Evolutionary conservation across 2,329 filamentous ascomycete species (phyloP).

Genomic region (Lecanoromycetidae sp.): DNA sequence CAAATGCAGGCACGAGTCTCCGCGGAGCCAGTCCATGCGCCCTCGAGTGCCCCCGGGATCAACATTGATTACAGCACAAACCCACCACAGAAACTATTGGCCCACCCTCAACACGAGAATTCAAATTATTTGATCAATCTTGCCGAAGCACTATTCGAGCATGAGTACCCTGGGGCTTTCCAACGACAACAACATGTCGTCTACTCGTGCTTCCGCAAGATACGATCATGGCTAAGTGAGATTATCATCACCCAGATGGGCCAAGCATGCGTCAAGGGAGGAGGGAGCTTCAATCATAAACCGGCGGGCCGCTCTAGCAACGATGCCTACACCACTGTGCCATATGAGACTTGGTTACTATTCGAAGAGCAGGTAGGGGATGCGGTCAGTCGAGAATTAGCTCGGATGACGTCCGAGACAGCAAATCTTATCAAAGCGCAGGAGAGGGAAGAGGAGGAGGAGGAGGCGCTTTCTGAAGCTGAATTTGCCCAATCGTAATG

Average conservation of each 20-base stretch:
- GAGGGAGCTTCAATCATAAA: background rate
- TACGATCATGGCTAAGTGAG: slow-evolving; percentile 1
- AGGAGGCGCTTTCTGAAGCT: too few species aligned
- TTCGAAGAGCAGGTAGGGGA: too few species aligned
- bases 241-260: background rate
- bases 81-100: background rate
- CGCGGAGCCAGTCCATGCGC: background rate
- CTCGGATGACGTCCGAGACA: too few species aligned
- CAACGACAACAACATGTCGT: slow-evolving; percentile 1
- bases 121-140: slow-evolving; percentile 7
- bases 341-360: too few species aligned
- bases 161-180: background rate
- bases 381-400: too few species aligned
- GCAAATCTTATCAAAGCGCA: too few species aligned
- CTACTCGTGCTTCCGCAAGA: background rate
- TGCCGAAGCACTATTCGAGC: slow-evolving; percentile 1
- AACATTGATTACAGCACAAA: slow-evolving; percentile 1
- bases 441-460: too few species aligned
- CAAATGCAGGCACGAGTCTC: background rate
- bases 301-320: background rate
- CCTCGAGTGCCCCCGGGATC: background rate
- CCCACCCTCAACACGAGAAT: background rate
- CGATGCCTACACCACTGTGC: too few species aligned
- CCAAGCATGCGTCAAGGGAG: background rate
- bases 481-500: too few species aligned